Evolutionary conservation across 73 alveolate species (phyloP), one percentile per base, ranked within the genome.

Genomic region (Loxodes magnus): DNA sequence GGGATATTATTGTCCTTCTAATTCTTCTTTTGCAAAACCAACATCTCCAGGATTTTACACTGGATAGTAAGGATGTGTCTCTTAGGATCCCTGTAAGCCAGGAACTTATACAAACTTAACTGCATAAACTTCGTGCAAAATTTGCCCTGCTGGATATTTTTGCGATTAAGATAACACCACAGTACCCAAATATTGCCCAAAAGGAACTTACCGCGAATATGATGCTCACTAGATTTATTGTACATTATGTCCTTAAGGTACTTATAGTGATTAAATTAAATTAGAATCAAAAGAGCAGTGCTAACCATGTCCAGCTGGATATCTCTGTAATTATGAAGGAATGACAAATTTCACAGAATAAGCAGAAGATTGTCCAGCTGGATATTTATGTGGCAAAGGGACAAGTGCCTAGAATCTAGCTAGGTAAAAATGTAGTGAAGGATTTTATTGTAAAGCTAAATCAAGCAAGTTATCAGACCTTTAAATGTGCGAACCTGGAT

Each of bases 241-340:
- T 42, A 33, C 37, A 12, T 59, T 71, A 22, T 82, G 95, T 49
- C 95, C 95, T 14, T 64, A 68, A 56, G 95, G 95, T 4, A 82
- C 94, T 4, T 82, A 71, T 58, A 71, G 84, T 21, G 50, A 60
- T 29, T 27, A 28, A 16, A 44, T 35, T 17, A 82, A 82, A 15
- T 69, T 79, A 3, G 37, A 27, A 26, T 27, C 24, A 22, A 52
- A 25, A 2, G 43, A 30, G n/a, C 38, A 74, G 22, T 74, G 88
- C 48, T 38, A 33, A 2, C 58, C 15, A n/a, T 74, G 88, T 29
- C 63, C 27, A 22, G 77, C 81, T 10, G 44, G 44, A 43, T 56
- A 43, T 29, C 43, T 59, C 51, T 74, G 88, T 29, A 35, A 44
- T 16, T 49, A 27, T 0, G 67, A 67, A 34, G 88, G 88, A 5